A percentile compares a stretch with the other conserved stretches of the same genome.
phyloP scores from a whole-genome alignment of 169 alveolate species.

The Cryptosporidium bovis region DNA sequence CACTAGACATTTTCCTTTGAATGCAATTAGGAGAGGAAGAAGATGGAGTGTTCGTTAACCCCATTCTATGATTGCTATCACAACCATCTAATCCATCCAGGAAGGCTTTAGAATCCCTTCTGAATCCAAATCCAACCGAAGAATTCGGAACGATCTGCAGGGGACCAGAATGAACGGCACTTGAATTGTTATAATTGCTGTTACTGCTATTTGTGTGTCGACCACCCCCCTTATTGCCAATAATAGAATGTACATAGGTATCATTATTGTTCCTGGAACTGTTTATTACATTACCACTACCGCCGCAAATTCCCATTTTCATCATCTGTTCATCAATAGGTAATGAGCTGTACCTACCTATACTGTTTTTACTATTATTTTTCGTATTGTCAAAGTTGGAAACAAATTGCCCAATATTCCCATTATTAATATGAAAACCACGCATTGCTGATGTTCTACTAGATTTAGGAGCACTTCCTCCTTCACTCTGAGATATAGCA shows the following conservation, averaged over 20 bases:
- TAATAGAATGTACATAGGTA: background rate
- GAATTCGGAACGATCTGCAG: no score
- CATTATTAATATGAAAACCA: background rate
- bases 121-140: no score
- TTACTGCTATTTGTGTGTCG: no score
- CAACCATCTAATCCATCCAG: no score
- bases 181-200: no score
- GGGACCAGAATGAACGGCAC: no score
- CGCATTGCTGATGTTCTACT: background rate
- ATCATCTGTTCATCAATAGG: conserved; percentile 43
- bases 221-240: conserved; percentile 1
- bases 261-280: conserved; percentile 1
- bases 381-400: background rate
- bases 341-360: conserved; percentile 54
- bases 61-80: no score
- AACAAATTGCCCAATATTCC: background rate
- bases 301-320: conserved; percentile 44
- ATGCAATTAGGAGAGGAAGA: background rate
- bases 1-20: conserved; percentile 25
- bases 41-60: no score
- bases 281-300: conserved; percentile 3
- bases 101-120: no score
- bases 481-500: background rate
- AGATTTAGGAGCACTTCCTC: background rate
- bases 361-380: conserved; percentile 1